Percentiles rank a stretch among this genome's conserved stretches.
Conservation (phyloP, 495 filamentous ascomycete species). For the Clohesyomyces aquaticus region DNA sequence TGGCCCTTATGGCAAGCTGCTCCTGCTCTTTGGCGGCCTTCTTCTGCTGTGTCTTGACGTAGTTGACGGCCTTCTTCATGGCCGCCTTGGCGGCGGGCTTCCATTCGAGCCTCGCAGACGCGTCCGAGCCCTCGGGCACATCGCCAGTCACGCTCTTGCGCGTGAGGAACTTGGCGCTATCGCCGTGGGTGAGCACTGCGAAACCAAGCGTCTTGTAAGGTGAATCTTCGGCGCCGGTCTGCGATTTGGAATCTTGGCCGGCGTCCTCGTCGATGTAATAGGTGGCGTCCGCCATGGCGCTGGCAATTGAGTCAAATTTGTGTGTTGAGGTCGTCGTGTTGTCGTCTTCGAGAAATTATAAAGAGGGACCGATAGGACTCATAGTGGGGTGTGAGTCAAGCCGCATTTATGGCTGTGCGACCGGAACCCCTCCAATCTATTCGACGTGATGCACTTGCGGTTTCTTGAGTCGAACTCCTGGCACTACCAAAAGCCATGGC, state of each 20-base stretch:
- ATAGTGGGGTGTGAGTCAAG: conserved; percentile 25
- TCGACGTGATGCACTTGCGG: not conserved
- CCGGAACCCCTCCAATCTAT: not conserved
- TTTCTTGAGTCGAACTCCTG: not conserved
- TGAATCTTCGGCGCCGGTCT: conserved; percentile 68
- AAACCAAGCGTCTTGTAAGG: conserved; percentile 81
- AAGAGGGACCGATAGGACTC: not conserved
- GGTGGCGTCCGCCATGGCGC: conserved; percentile 37
- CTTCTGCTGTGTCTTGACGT: conserved; percentile 59
- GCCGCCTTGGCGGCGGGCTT: conserved; percentile 82
- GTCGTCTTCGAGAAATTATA: conserved; percentile 27
- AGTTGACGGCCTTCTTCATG: conserved; percentile 77
- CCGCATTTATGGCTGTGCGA: not conserved
- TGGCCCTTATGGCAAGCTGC: conserved; percentile 68
- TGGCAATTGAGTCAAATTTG: conserved; percentile 25
- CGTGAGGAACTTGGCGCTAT: conserved; percentile 65
- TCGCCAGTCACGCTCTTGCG: conserved; percentile 70
- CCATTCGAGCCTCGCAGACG: conserved; percentile 63
- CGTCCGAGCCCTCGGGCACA: conserved; percentile 63
- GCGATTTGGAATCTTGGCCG: conserved; percentile 70
- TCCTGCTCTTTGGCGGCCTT: conserved; percentile 54
- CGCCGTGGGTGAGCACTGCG: conserved; percentile 72
- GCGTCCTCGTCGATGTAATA: conserved; percentile 79
- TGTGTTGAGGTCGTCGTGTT: conserved; percentile 2
- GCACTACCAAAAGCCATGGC: not conserved